phyloP scores from a whole-genome alignment of 441 rosid genomes.

The Arabidopsis hybrid region DNA sequence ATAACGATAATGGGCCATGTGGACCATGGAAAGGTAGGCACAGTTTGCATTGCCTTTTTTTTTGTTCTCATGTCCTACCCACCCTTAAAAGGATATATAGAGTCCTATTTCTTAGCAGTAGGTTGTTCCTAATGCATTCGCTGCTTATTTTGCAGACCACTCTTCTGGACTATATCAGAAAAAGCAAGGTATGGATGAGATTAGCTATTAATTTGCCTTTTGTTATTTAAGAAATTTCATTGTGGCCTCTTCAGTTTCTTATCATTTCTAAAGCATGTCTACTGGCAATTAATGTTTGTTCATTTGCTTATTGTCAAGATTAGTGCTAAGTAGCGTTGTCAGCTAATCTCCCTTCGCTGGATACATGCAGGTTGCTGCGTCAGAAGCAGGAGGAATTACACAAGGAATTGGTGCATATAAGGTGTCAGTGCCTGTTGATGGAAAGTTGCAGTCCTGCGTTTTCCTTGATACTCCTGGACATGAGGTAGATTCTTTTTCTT shows the following conservation, averaged over 20 bases:
- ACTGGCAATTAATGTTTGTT: slow-evolving; percentile 20
- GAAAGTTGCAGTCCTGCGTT: slow-evolving; percentile 81
- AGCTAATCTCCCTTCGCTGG: slow-evolving; percentile 42
- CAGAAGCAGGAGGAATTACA: slow-evolving; percentile 98
- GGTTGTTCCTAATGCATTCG: slow-evolving; percentile 46
- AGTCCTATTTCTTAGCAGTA: slow-evolving; percentile 13
- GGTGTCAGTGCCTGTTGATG: slow-evolving; percentile 84
- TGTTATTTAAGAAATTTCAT: neutral
- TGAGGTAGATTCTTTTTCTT: slow-evolving; percentile 63
- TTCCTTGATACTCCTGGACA: slow-evolving; percentile 99
- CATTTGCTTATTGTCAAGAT: slow-evolving; percentile 19
- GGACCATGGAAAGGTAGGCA: slow-evolving; percentile 93
- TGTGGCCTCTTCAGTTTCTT: slow-evolving; percentile 15
- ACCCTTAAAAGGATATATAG: slow-evolving; percentile 11
- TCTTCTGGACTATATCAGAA: slow-evolving; percentile 89
- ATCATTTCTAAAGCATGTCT: slow-evolving; percentile 14
- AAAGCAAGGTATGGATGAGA: slow-evolving; percentile 72
- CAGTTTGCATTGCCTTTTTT: slow-evolving; percentile 6
- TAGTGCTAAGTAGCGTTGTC: slow-evolving; percentile 22
- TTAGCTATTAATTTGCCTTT: slow-evolving; percentile 28
- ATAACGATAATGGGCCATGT: slow-evolving; percentile 99
- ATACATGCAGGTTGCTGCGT: slow-evolving; percentile 78
- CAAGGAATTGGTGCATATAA: slow-evolving; percentile 98
- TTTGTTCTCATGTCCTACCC: slow-evolving; percentile 15
- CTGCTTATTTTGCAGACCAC: slow-evolving; percentile 76